Percentiles rank a stretch among this genome's conserved stretches.
These are phyloP conservation scores for Asterochloris sp. DNA, from an alignment of 139 green algal genomes.

Conservation along the genomic window DNA sequence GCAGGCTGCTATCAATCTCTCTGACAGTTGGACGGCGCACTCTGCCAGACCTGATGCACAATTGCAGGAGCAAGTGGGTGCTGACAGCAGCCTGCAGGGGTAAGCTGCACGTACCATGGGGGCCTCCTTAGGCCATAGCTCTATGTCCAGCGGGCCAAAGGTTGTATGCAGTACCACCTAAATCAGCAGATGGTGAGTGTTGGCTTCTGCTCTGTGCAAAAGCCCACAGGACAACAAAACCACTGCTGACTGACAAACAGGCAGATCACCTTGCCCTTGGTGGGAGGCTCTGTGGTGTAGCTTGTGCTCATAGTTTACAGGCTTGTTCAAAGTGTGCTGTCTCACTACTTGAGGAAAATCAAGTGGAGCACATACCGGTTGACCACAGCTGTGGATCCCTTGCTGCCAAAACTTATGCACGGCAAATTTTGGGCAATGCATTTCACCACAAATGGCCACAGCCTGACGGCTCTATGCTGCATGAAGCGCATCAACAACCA, in stretches of 20 bases:
- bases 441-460: no score
- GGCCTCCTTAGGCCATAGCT: conserved; percentile 96
- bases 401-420: no score
- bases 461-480: no score
- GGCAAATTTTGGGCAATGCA: no score
- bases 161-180: conserved; percentile 88
- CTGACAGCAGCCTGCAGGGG: background rate
- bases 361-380: no score
- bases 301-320: conserved; percentile 62
- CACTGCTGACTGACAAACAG: conserved; percentile 24
- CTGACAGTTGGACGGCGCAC: no score
- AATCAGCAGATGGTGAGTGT: background rate
- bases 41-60: background rate
- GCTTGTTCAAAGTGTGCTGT: no score
- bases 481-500: no score
- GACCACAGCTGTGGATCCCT: no score
- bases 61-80: background rate
- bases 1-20: no score
- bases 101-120: conserved; percentile 53
- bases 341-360: no score
- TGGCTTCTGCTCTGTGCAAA: background rate
- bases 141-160: conserved; percentile 89
- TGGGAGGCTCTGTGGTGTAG: conserved; percentile 92
- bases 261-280: conserved; percentile 84
- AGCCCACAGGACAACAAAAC: background rate